A percentile compares a stretch with the other conserved stretches of the same genome.
phyloP scores from a whole-genome alignment of 169 alveolate genomes.

The Plasmodium inui region DNA sequence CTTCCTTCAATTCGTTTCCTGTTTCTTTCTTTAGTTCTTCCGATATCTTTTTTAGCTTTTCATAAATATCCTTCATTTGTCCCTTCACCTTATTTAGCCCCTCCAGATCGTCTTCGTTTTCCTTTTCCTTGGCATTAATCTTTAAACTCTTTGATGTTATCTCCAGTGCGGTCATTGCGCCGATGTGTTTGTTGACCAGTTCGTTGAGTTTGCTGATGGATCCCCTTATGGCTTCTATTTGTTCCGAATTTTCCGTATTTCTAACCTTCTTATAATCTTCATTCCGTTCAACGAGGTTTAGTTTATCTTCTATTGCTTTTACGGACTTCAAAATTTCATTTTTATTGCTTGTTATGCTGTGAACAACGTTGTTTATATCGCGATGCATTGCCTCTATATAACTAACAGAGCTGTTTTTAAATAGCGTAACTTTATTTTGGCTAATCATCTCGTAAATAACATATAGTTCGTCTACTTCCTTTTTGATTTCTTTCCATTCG shows the following conservation, averaged over 20 bases:
- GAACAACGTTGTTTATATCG: neutral
- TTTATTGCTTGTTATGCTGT: neutral
- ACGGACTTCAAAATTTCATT: slow-evolving; percentile 3
- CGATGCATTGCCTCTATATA: slow-evolving; percentile 7
- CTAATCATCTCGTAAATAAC: neutral
- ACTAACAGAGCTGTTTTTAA: neutral
- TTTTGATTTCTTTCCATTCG: slow-evolving; percentile 5
- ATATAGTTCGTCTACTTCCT: neutral
- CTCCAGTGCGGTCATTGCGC: neutral
- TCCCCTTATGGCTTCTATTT: neutral
- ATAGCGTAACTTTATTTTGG: slow-evolving; percentile 4
- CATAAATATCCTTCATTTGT: slow-evolving; percentile 8
- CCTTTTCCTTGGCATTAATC: neutral
- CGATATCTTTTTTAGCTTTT: neutral
- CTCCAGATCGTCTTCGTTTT: neutral
- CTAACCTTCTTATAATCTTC: slow-evolving; percentile 10
- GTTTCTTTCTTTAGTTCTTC: neutral
- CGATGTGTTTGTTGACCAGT: neutral
- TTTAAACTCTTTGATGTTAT: neutral
- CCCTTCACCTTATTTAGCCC: neutral
- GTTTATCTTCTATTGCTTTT: neutral
- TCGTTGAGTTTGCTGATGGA: neutral
- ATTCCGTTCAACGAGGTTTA: slow-evolving; percentile 7
- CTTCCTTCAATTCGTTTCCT: neutral
- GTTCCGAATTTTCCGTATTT: neutral